Evolutionary conservation across 345 rosid genomes (phyloP).

Genomic region (Brassica napus): Da-Ae NC_063439.1:2998001-2998500

Average conservation of each 20-base stretch:
- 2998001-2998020: neutral
- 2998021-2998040: neutral
- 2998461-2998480: conserved; percentile 5
- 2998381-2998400: neutral
- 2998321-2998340: conserved; percentile 26
- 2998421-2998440: neutral
- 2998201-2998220: neutral
- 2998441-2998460: conserved; percentile 17
- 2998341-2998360: conserved; percentile 35
- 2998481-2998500: neutral
- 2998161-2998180: neutral
- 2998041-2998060: neutral
- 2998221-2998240: neutral
- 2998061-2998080: neutral
- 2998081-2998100: neutral
- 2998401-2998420: neutral
- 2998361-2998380: conserved; percentile 30
- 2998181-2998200: neutral
- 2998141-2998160: neutral
- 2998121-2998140: neutral
- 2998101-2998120: neutral
- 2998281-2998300: neutral
- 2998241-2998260: conserved; percentile 1
- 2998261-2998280: conserved; percentile 27
- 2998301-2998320: conserved; percentile 19